Evolutionary conservation across 1,284 basidiomycete genomes (phyloP), one percentile per base, ranked within the genome.

Genomic region (Malassezia pachydermatis): DNA sequence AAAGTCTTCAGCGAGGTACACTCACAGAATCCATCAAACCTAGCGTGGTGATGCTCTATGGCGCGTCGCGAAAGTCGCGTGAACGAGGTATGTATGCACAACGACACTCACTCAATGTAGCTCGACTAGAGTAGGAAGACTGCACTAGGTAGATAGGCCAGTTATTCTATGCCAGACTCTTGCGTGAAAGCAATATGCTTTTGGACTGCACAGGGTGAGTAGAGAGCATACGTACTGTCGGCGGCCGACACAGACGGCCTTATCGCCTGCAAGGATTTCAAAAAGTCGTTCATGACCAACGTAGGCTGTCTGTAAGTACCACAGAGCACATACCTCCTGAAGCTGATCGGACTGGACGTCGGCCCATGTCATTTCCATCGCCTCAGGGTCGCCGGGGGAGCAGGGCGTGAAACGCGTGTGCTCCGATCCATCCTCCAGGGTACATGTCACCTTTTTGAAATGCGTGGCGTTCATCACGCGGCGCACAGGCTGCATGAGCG

Each of bases 401-500:
- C 53, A 45, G 14, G 43, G 42, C 33, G 42, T 47, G 37, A 51
- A 57, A n/a, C 50, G 45, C 43, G 45, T 54, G 7, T 54, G 53
- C 24, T 53, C 49, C 30, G 51, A 46, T 50, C 55, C 62, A 38
- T 49, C 56, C 33, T 55, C 55, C 14, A 49, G 53, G 1, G 64
- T 33, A 13, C 19, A 25, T 10, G n/a, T 65, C 4, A 59, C 67
- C 65, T 76, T 72, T 54, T 89, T 90, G 77, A 98, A 98, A 73
- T 98, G 92, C 2, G 90, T 95, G 1, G 94, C 89, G 22, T 83
- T 82, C 36, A 96, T 80, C 34, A 98, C 88, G 72, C 96, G 98
- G 48, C 94, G 82, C 19, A 98, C 88, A 1, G 94, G 92, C 72
- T 98, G 90, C 92, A 98, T 98, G 51, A 98, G 78, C 1, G 92